phyloP scores from a whole-genome alignment of 257 asterid genomes.

The Thymus quinquecostatus region DNA sequence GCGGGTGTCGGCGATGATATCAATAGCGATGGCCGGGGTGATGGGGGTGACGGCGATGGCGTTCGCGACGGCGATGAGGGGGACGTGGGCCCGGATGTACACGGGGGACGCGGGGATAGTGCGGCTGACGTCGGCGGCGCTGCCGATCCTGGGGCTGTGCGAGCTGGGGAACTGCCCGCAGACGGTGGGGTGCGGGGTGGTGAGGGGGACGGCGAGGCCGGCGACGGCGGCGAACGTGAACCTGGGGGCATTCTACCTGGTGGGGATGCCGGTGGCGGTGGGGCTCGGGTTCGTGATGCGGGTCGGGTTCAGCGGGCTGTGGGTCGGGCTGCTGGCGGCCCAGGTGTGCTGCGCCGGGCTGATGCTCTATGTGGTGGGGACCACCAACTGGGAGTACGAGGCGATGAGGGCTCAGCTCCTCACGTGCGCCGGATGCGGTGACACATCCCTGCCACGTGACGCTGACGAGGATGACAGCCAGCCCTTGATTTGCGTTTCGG shows the following conservation, averaged over 20 bases:
- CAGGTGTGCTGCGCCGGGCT: conserved; percentile 82
- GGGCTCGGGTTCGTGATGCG: conserved; percentile 62
- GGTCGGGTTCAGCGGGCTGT: conserved; percentile 75
- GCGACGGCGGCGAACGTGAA: conserved; percentile 80
- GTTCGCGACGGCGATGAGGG: conserved; percentile 50
- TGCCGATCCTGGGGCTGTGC: conserved; percentile 79
- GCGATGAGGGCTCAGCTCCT: conserved; percentile 73
- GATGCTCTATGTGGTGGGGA: conserved; percentile 77
- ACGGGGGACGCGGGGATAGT: conserved; percentile 49
- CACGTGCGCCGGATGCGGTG: conserved; percentile 59
- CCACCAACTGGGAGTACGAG: conserved; percentile 72
- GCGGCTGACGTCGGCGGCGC: conserved; percentile 63
- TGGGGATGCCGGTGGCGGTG: conserved; percentile 81
- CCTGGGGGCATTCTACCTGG: conserved; percentile 78
- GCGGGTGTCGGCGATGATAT: conserved; percentile 45
- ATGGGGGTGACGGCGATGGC: conserved; percentile 66
- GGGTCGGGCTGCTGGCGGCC: conserved; percentile 81
- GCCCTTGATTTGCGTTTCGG: conserved; percentile 63
- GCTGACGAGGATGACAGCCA: conserved; percentile 44
- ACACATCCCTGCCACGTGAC: conserved; percentile 33
- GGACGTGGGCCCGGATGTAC: conserved; percentile 70
- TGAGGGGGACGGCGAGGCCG: conserved; percentile 81
- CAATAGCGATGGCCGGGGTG: conserved; percentile 51
- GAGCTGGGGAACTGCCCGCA: conserved; percentile 93
- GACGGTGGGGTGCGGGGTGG: conserved; percentile 85